Evolutionary conservation across 345 rosid species (phyloP), one percentile per base, ranked within the genome.

Genomic region (Lepidium didymum): DNA sequence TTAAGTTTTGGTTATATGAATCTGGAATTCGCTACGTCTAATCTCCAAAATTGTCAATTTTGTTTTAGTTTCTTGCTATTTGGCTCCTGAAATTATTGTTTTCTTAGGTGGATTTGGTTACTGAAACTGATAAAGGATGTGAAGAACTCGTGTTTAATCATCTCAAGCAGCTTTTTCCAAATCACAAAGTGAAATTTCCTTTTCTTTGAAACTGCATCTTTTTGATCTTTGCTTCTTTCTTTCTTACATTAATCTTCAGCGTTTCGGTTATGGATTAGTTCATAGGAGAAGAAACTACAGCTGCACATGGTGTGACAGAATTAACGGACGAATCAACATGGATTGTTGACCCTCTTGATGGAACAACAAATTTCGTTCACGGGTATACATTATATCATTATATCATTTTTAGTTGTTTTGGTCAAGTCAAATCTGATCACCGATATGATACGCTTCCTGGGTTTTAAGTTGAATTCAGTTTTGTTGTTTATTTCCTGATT

Each of bases 341-440:
- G 99, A 87, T 94, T 33, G 96, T 94, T 71, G 99, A 94, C 78
- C 99, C 99, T 73, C 96, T 94, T 75, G 99, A 94, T 77, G 99
- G 97, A 77, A 94, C 99, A 11, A 89, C 97, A 12, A 94, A 91
- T 68, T 94, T 94, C 67, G 99, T 94, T 67, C 99, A 94, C 53
- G 96, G 97, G 99, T 91, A 81, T 45, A 52, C 41, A 38, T 10
- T n/a, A 12, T 38, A 5, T 41, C 3, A 5, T 21, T 42, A 19
- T 19, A 19, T 19, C 21, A 19, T 56, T 14, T 23, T 15, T 8
- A 66, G 18, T 3, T 23, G 15, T 23, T 7, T 15, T 70, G 18
- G 3, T 43, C 45, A 37, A 41, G 55, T 56, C 50, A 21, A 57
- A 57, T 65, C 63, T 64, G 62, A 64, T 69, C 70, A 38, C 44